phyloP scores from a whole-genome alignment of 768 basidiomycete species.

The Naganishia vaughanmartiniae region DNA sequence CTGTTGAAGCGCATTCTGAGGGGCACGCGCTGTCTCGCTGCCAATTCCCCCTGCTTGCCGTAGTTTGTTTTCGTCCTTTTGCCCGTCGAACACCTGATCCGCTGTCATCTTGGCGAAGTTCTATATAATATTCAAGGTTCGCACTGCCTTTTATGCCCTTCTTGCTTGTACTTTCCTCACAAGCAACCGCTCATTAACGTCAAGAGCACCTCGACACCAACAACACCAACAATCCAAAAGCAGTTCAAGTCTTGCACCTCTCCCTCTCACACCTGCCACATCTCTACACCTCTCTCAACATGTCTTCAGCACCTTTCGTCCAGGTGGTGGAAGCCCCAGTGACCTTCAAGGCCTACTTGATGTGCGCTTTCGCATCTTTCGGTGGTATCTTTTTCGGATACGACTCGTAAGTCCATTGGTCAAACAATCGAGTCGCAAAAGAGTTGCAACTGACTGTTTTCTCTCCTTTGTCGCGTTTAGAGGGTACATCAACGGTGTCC shows the following conservation, averaged over 20 bases:
- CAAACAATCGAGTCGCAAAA: neutral
- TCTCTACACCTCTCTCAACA: neutral
- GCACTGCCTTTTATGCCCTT: neutral
- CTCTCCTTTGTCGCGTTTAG: neutral
- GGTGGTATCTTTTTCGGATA: slow-evolving; percentile 52
- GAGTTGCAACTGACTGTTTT: neutral
- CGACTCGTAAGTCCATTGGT: slow-evolving; percentile 34
- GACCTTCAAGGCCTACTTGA: slow-evolving; percentile 51
- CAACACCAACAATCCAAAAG: no score
- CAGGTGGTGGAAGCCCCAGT: slow-evolving; percentile 53
- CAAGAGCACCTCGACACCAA: neutral
- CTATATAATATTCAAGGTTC: slow-evolving; percentile 8
- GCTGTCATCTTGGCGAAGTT: neutral
- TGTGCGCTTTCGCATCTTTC: slow-evolving; percentile 51
- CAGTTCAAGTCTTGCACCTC: neutral
- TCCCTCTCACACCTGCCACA: neutral
- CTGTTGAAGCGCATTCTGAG: neutral
- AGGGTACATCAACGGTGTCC: slow-evolving; percentile 47
- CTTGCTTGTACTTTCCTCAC: neutral
- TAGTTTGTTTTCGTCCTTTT: slow-evolving; percentile 13
- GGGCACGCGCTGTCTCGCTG: slow-evolving; percentile 15
- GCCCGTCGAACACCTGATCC: slow-evolving; percentile 1
- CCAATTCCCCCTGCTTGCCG: slow-evolving; percentile 14
- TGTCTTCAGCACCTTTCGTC: slow-evolving; percentile 9
- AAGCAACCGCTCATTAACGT: neutral